A percentile compares a stretch with the other conserved stretches of the same genome.
phyloP scores from a whole-genome alignment of 148 eudicot species.

The Polygonum maritimum region DNA sequence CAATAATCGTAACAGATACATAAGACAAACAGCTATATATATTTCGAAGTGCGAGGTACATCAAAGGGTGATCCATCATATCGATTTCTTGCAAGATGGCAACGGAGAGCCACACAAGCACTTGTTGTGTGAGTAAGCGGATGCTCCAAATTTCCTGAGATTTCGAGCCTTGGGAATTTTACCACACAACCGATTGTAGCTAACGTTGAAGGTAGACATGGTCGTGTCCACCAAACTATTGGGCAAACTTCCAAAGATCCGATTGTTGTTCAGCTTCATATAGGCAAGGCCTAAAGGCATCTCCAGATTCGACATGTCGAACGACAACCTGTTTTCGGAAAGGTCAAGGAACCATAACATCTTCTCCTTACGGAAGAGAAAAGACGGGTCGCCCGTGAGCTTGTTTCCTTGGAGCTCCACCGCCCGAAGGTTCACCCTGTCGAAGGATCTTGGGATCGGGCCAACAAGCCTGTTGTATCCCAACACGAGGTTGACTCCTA shows the following conservation, averaged over 20 bases:
- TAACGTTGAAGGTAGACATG: constrained; percentile 22
- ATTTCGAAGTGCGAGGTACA: too few relatives aligned
- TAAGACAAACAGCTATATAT: too few relatives aligned
- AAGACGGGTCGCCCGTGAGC: constrained; percentile 28
- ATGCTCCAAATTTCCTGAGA: constrained; percentile 10
- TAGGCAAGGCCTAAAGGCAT: constrained; percentile 5
- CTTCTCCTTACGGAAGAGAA: constrained; percentile 27
- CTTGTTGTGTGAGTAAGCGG: constrained; percentile 5
- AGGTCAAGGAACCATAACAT: constrained; percentile 3
- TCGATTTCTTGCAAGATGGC: background rate
- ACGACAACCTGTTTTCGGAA: constrained; percentile 22
- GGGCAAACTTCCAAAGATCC: constrained; percentile 32
- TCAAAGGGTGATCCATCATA: too few relatives aligned
- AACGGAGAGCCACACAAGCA: constrained; percentile 9
- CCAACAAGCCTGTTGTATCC: constrained; percentile 28
- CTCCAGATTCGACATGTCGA: constrained; percentile 25
- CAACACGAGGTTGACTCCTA: constrained; percentile 1
- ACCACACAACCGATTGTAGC: constrained; percentile 37
- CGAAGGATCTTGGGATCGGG: constrained; percentile 20
- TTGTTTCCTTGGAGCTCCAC: constrained; percentile 18
- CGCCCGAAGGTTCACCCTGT: constrained; percentile 2
- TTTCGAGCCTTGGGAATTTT: constrained; percentile 22
- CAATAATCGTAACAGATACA: too few relatives aligned
- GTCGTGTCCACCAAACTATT: constrained; percentile 3
- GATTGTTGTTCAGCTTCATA: constrained; percentile 26